A percentile compares a stretch with the other conserved stretches of the same genome.
These are phyloP conservation scores for Penicillium sclerotigenum DNA, from an alignment of 2,329 filamentous ascomycete species.

Conservation along the genomic window DNA sequence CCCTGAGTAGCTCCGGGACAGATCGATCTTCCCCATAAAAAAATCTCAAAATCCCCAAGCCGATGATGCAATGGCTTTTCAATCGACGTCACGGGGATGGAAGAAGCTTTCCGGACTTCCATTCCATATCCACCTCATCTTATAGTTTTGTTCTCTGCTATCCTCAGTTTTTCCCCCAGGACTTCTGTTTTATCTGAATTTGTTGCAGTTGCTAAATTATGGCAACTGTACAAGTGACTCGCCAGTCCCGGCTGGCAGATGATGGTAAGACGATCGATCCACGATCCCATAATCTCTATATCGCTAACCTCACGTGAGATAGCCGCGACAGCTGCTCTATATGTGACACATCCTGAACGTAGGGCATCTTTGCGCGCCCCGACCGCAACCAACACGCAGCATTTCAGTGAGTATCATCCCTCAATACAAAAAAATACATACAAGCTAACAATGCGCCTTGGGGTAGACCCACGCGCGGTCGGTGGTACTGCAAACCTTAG, in stretches of 20 bases:
- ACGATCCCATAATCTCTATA: neutral
- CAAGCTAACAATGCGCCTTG: constrained; percentile 5
- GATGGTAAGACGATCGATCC: constrained; percentile 31
- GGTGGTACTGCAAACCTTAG: constrained; percentile 60
- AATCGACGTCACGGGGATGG: constrained; percentile 33
- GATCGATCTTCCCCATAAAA: neutral
- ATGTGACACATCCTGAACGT: constrained; percentile 48
- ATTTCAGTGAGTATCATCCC: constrained; percentile 22
- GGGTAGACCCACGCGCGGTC: constrained; percentile 21
- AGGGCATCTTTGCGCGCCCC: constrained; percentile 29
- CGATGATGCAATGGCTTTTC: constrained; percentile 25
- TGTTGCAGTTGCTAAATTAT: constrained; percentile 17
- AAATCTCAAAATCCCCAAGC: neutral
- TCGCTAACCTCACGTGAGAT: constrained; percentile 12
- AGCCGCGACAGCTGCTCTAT: constrained; percentile 62
- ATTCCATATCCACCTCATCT: constrained; percentile 15
- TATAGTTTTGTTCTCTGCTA: constrained; percentile 11
- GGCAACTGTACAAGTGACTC: constrained; percentile 33
- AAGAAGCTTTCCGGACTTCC: constrained; percentile 29
- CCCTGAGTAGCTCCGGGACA: neutral
- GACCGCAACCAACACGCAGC: constrained; percentile 12
- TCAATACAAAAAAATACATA: neutral
- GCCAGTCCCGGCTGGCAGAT: constrained; percentile 31
- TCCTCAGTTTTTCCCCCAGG: neutral
- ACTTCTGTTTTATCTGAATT: constrained; percentile 5